Base-by-base conservation (phyloP, 2,329 filamentous ascomycete species). In the Pseudocercospora fuligena region DNA sequence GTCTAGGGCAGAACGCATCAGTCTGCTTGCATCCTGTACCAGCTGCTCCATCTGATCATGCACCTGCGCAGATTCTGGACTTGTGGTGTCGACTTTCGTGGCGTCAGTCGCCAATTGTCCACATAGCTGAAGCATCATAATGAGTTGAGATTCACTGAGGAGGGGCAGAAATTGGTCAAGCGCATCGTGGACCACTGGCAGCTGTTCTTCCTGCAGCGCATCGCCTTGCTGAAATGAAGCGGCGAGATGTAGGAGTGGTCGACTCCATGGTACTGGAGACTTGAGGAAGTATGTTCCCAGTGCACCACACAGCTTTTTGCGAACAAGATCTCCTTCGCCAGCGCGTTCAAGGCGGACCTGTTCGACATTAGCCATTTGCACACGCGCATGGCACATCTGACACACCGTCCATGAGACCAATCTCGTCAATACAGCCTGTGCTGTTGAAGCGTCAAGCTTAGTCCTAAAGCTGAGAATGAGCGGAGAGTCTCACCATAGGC, bases 261-360 rank as follows among this genome's bases (percentile, higher is more conserved):
- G 81, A n/a, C 83, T 81, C 90, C 92, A 94, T 5, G 86, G 81
- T 11, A 84, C 80, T 11, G 90, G 87, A 68, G 91, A 91, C 65
- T 90, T 90, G 33, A 92, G 83, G 74, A 92, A 93, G 75, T 90
- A 93, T 21, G 90, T 90, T 16, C 90, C 89, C 6, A 94, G 80
- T 6, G 91, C 90, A n/a, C 90, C 90, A 70, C 90, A 91, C 25
- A 94, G 83, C 79, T 95, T 95, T 71, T 88, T 88, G 21, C 87
- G 83, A 6, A 93, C 90, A 61, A 93, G 82, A 3, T 84, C 80
- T 2, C 86, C 85, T 5, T 84, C 84, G 0, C 82, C 83, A 59
- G 84, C 82, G 11, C 79, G 77, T 11, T 89, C 76, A 9, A 87
- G 85, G 51, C 66, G 66, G 9, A 69, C 70, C 72, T 73, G 47